Base-by-base conservation (phyloP, 2,329 filamentous ascomycete species). In the Pestalotiopsis sp. region DNA sequence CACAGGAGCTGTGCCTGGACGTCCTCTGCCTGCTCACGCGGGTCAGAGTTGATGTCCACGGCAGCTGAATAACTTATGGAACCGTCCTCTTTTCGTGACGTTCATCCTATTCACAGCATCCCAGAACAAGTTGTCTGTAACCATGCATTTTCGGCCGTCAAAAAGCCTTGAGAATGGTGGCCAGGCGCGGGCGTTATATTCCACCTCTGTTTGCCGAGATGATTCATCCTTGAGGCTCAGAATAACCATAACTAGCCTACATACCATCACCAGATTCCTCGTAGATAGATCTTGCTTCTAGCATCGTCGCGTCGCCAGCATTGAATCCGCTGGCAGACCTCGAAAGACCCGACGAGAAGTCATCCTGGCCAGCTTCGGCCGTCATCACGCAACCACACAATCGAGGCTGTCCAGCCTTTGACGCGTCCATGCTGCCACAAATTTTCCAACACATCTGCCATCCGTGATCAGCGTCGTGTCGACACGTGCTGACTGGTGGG, bases 21-120 rank as follows among this genome's bases (percentile, higher is more conserved):
- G 84, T 95, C 93, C 92, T 81, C 88, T 92, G 83, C 86, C 85
- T 76, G 79, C 76, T 72, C 73, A 73, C 78, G 79, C 84, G 84
- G 85, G 84, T 88, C 86, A 88, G 90, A 83, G 93, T 95, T 82
- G 93, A 95, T 87, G 88, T 83, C 88, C 92, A 89, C 78, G 87
- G 90, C 93, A 95, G 90, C 89, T 93, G 92, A 75, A 93, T 93
- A 90, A 88, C 84, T 78, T 79, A 81, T 93, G 91, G 92, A 92
- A 91, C 90, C 92, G 93, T 90, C 88, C 82, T 81, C 80, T 80
- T 82, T 79, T 77, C 74, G 90, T 94, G 92, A 89, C 94, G 91
- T 92, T 87, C 90, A 92, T 93, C 92, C 92, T 90, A 93, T 94
- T 92, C 93, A 97, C 94, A 96, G 93, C 38, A 91, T 96, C 91